phyloP scores from a whole-genome alignment of 805 yeast genomes.

The Clavispora santaluciae region DNA sequence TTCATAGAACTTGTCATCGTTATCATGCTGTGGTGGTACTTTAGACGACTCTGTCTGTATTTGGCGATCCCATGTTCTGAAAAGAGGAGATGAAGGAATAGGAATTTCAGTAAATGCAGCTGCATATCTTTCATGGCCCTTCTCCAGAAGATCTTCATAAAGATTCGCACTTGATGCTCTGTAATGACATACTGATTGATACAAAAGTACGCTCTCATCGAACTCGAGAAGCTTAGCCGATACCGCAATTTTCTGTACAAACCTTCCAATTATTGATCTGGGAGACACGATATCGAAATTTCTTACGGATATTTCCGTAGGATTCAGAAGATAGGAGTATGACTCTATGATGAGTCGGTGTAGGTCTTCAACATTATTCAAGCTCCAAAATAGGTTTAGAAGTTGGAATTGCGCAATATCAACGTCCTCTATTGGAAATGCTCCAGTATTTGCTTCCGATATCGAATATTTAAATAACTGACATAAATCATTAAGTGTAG shows the following conservation, averaged over 20 bases:
- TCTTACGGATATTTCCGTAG: constrained; percentile 7
- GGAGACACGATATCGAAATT: constrained; percentile 12
- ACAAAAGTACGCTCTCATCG: constrained; percentile 40
- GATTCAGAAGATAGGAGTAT: constrained; percentile 9
- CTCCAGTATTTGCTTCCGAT: too few relatives aligned
- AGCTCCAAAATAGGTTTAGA: constrained; percentile 35
- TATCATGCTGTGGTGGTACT: constrained; percentile 2
- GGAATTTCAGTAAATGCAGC: neutral
- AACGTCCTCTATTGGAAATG: neutral
- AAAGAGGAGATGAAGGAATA: neutral
- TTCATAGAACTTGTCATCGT: constrained; percentile 11
- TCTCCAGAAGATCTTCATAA: constrained; percentile 9
- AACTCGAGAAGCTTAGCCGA: constrained; percentile 43
- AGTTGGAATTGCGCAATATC: constrained; percentile 2
- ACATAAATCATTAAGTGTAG: constrained; percentile 9
- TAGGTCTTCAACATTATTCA: constrained; percentile 46
- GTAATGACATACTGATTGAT: constrained; percentile 29
- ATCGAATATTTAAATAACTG: neutral
- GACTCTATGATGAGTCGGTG: constrained; percentile 27
- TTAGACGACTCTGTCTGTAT: neutral
- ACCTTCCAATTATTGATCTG: constrained; percentile 36
- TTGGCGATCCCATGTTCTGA: neutral
- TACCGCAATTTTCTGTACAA: constrained; percentile 35
- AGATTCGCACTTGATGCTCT: constrained; percentile 23
- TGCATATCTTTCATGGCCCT: neutral